phyloP scores from a whole-genome alignment of 768 basidiomycete genomes.

The Collybiopsis confluens region DNA sequence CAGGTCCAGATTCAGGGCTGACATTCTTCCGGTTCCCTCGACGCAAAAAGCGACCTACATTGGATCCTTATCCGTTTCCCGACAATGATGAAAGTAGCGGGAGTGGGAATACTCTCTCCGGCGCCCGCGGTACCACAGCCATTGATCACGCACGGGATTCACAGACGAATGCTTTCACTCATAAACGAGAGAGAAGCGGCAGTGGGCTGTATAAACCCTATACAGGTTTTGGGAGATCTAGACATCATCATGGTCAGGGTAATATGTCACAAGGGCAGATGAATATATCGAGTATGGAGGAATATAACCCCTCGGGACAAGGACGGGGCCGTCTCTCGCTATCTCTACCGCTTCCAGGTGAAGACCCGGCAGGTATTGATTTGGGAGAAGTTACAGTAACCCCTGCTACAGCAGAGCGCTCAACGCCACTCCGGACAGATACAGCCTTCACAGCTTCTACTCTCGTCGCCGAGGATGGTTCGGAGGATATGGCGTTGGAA shows the following conservation, averaged over 20 bases:
- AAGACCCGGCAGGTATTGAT: neutral
- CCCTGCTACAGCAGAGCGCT: neutral
- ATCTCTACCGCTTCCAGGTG: neutral
- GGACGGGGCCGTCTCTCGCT: neutral
- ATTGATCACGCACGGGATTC: no score
- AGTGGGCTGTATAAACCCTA: constrained; percentile 4
- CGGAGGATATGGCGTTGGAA: neutral
- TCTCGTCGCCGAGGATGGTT: constrained; percentile 8
- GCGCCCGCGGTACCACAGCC: neutral
- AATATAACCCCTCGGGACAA: neutral
- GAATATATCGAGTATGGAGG: neutral
- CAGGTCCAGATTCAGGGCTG: no score
- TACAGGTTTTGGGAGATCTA: neutral
- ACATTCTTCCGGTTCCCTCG: neutral
- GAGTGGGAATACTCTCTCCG: neutral
- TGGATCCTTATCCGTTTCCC: neutral
- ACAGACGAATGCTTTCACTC: no score
- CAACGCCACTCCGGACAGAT: neutral
- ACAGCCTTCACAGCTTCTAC: constrained; percentile 6
- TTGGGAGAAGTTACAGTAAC: no score
- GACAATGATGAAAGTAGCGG: neutral
- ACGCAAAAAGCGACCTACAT: neutral
- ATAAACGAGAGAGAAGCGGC: neutral
- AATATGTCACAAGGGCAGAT: no score
- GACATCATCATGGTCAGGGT: neutral